Evolutionary conservation across 495 filamentous ascomycete genomes (phyloP).

Genomic region (Neurospora sublineolata): DNA sequence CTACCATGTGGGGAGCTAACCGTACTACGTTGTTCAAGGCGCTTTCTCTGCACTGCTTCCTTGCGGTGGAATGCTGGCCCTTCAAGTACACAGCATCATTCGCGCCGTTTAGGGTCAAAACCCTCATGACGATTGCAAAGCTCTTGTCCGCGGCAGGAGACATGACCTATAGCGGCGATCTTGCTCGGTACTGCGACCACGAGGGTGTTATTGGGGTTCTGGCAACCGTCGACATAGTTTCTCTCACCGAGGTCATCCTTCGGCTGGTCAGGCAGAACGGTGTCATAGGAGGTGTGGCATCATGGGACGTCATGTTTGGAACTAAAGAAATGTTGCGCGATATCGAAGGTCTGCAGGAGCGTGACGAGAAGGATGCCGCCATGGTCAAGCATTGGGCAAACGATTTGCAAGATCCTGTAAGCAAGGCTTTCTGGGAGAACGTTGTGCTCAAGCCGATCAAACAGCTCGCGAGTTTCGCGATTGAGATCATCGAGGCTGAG

Average conservation of each 20-base stretch:
- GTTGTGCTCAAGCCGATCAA: conserved; percentile 26
- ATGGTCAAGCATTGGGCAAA: conserved; percentile 26
- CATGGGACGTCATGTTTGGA: conserved; percentile 24
- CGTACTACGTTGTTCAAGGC: conserved; percentile 18
- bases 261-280: conserved; percentile 22
- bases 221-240: conserved; percentile 24
- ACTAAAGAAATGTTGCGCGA: conserved; percentile 28
- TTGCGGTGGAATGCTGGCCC: conserved; percentile 25
- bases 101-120: conserved; percentile 23
- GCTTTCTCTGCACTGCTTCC: conserved; percentile 27
- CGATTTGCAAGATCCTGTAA: conserved; percentile 21
- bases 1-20: conserved; percentile 14
- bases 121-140: conserved; percentile 27
- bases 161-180: conserved; percentile 9
- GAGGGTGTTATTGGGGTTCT: conserved; percentile 18
- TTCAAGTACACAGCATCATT: conserved; percentile 29
- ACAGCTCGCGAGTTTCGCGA: conserved; percentile 23
- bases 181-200: conserved; percentile 8
- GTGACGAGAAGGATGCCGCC: conserved; percentile 19
- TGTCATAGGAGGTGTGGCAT: conserved; percentile 17
- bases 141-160: conserved; percentile 22
- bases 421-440: conserved; percentile 23
- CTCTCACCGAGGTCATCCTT: conserved; percentile 30
- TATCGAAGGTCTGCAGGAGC: conserved; percentile 24
- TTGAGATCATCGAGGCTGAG: conserved; percentile 24